Conservation (phyloP, 768 basidiomycete species). For the Pleurotus platypus region DNA sequence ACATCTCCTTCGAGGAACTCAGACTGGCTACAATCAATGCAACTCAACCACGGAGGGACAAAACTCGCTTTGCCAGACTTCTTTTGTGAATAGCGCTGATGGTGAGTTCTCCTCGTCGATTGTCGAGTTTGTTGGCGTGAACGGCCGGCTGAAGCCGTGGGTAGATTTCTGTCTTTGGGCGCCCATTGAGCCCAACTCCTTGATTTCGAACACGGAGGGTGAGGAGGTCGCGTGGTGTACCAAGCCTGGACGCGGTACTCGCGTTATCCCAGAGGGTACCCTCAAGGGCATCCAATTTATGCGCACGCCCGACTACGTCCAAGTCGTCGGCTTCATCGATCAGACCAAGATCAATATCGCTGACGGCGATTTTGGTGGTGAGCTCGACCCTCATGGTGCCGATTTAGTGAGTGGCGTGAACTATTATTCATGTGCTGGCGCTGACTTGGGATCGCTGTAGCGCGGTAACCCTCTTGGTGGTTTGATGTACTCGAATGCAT, state of each 20-base stretch:
- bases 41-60: slow-evolving; percentile 56
- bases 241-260: slow-evolving; percentile 67
- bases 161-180: slow-evolving; percentile 75
- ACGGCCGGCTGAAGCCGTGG: slow-evolving; percentile 21
- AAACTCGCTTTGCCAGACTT: slow-evolving; percentile 55
- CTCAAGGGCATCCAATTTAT: slow-evolving; percentile 69
- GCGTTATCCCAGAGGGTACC: slow-evolving; percentile 66
- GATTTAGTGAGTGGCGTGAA: slow-evolving; percentile 29
- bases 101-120: slow-evolving; percentile 26
- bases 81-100: slow-evolving; percentile 47
- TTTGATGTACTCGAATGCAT: slow-evolving; percentile 63
- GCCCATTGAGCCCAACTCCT: slow-evolving; percentile 40
- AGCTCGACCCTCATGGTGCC: slow-evolving; percentile 71
- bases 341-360: slow-evolving; percentile 64
- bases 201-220: slow-evolving; percentile 67
- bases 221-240: slow-evolving; percentile 75
- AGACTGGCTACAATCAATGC: slow-evolving; percentile 58
- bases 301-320: slow-evolving; percentile 61
- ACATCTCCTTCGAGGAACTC: slow-evolving; percentile 44
- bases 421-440: neutral
- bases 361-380: slow-evolving; percentile 54
- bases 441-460: slow-evolving; percentile 18
- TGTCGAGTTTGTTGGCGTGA: neutral
- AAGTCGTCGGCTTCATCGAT: slow-evolving; percentile 62
- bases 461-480: slow-evolving; percentile 52